Conservation (phyloP, 2,329 filamentous ascomycete genomes). For the Xylaria sp. region DNA sequence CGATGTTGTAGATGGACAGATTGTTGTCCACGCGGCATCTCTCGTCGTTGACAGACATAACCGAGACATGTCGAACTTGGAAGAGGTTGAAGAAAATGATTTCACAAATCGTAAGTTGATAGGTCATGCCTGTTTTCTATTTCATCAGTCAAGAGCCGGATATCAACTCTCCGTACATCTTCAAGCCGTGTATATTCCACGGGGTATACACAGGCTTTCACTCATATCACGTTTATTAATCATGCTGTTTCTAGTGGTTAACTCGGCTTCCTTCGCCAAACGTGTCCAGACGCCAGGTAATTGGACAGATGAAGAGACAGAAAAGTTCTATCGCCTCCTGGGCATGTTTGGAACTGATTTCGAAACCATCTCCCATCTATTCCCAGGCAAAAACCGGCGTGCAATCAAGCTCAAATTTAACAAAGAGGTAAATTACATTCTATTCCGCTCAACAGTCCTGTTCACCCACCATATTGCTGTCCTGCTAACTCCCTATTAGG, state of each 20-base stretch:
- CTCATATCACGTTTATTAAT: conserved; percentile 8
- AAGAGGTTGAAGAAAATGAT: conserved; percentile 80
- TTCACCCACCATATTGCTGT: neutral
- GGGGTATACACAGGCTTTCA: neutral
- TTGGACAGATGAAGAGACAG: conserved; percentile 78
- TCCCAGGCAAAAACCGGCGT: conserved; percentile 75
- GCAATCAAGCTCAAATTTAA: conserved; percentile 87
- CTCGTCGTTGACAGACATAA: conserved; percentile 75
- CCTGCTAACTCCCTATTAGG: conserved; percentile 49
- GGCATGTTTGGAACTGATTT: conserved; percentile 86
- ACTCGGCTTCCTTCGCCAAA: conserved; percentile 73
- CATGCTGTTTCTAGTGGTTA: conserved; percentile 55
- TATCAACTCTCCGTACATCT: neutral
- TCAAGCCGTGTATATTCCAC: neutral
- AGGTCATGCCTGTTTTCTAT: neutral
- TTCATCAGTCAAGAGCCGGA: neutral
- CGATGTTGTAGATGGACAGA: conserved; percentile 76
- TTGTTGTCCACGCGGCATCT: conserved; percentile 76
- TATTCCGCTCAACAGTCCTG: neutral
- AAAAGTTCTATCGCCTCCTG: conserved; percentile 79
- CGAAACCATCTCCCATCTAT: conserved; percentile 80
- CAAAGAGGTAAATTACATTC: conserved; percentile 61
- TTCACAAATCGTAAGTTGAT: conserved; percentile 66
- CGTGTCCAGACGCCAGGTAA: conserved; percentile 70
- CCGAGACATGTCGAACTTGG: conserved; percentile 60